Base-by-base conservation (phyloP, 106 monocot species). In the Apostasia shenzhenica region DNA sequence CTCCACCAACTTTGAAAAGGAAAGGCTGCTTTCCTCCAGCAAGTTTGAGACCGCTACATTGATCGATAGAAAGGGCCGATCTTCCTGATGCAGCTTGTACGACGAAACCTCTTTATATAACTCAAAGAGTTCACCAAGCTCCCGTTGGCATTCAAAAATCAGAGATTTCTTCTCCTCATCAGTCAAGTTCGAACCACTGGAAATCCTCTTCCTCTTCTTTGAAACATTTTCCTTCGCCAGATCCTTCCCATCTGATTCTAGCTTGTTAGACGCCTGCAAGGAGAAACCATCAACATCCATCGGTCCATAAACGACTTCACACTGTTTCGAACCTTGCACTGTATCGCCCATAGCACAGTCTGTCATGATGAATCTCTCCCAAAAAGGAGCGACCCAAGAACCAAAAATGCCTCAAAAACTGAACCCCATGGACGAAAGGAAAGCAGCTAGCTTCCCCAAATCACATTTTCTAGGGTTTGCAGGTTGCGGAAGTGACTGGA, bases 11-110 rank as follows among this genome's bases (percentile, higher is more conserved):
- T 84, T 86, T 38, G 89, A 87, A 70, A 81, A 89, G 3, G 92
- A 66, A 67, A 89, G 80, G 47, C 26, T 76, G 48, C 84, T 97
- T 72, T 92, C 97, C 70, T 97, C 92, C 55, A 97, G 62, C 73
- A 97, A 79, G 66, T 79, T 80, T 57, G 89, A 86, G 42, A 92
- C 61, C 43, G 76, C 26, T 12, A 70, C 61, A 63, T 92, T 89
- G 3, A 61, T 54, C 0, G 88, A 85, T 59, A 44, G 42, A 75
- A 42, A 53, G 12, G 5, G 54, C 14, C 66, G 45, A 54, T 73
- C 85, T 9, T 81, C 82, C 1, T 81, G 10, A 41, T 66, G 60
- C 60, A 92, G 37, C 41, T 40, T 75, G 47, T 40, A 61, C 44
- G 66, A 76, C 0, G 86, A 72, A 54, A 83, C 45, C 59, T 80